These are phyloP conservation scores for Colletotrichum shisoi DNA, from an alignment of 2,329 filamentous ascomycete genomes.

Conservation along the genomic window DNA sequence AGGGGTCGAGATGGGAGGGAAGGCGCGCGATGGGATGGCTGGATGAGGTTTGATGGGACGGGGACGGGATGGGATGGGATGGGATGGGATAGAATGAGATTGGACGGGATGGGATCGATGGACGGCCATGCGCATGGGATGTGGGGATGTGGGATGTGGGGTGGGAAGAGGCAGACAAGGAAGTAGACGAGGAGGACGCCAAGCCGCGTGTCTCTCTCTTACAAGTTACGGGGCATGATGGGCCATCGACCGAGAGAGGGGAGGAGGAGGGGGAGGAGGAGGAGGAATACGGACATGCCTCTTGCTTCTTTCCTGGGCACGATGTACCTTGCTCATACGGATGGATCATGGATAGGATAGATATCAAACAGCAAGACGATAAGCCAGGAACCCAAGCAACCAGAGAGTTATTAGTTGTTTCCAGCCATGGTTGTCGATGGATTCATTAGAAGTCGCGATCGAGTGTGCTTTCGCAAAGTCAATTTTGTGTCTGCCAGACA, in stretches of 20 bases:
- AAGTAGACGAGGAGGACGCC: neutral
- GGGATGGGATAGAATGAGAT: neutral
- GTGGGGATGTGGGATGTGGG: no score
- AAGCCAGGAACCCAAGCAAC: neutral
- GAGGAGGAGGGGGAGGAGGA: no score
- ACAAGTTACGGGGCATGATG: neutral
- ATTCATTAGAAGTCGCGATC: no score
- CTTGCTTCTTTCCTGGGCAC: no score
- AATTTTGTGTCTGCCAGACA: no score
- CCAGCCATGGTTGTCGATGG: neutral
- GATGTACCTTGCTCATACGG: no score
- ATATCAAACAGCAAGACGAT: neutral
- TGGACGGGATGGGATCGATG: neutral
- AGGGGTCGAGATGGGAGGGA: no score
- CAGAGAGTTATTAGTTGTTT: neutral
- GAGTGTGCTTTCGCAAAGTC: no score
- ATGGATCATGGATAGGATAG: no score
- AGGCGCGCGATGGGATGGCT: no score
- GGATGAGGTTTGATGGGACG: neutral
- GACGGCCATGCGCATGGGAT: neutral
- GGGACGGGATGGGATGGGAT: neutral
- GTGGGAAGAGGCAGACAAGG: neutral
- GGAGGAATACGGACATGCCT: no score
- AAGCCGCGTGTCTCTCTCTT: constrained; percentile 23
- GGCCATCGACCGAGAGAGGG: no score